A percentile compares a stretch with the other conserved stretches of the same genome.
phyloP scores from a whole-genome alignment of 164 flowering plant species.

The Magnolia kwangsiensis region DNA sequence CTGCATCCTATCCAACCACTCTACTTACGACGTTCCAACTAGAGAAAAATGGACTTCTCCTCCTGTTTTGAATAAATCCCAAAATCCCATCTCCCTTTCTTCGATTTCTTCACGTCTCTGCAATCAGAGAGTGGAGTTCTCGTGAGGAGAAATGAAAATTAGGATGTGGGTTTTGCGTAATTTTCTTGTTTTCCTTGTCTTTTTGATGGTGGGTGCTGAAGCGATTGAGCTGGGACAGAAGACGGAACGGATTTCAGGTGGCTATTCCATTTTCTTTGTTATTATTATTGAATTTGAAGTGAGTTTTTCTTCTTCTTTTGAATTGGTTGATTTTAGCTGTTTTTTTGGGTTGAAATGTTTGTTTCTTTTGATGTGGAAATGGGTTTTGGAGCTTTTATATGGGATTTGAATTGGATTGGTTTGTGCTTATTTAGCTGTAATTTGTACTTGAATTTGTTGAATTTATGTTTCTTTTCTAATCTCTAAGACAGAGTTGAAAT shows the following conservation, averaged over 20 bases:
- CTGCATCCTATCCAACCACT: conserved; percentile 1
- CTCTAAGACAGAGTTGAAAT: too few species aligned
- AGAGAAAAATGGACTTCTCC: neutral
- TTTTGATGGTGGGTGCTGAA: conserved; percentile 22
- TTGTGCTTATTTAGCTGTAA: neutral
- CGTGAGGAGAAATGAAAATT: neutral
- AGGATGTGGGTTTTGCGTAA: conserved; percentile 3
- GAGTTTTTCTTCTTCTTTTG: neutral
- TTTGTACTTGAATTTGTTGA: neutral
- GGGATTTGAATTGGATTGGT: neutral
- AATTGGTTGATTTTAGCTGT: too few species aligned
- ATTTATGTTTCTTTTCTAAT: neutral
- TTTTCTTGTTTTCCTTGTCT: neutral
- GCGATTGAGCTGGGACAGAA: conserved; percentile 33
- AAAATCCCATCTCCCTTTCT: conserved; percentile 1
- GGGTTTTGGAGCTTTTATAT: neutral
- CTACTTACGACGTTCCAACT: neutral
- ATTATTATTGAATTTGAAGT: neutral
- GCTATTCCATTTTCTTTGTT: neutral
- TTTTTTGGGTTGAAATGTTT: neutral
- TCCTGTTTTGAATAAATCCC: neutral
- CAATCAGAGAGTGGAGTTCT: neutral
- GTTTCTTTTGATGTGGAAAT: neutral
- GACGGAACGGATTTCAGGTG: conserved; percentile 74
- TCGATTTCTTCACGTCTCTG: conserved; percentile 1